Conservation (phyloP, 441 rosid species). For the Populus hybrid region DNA sequence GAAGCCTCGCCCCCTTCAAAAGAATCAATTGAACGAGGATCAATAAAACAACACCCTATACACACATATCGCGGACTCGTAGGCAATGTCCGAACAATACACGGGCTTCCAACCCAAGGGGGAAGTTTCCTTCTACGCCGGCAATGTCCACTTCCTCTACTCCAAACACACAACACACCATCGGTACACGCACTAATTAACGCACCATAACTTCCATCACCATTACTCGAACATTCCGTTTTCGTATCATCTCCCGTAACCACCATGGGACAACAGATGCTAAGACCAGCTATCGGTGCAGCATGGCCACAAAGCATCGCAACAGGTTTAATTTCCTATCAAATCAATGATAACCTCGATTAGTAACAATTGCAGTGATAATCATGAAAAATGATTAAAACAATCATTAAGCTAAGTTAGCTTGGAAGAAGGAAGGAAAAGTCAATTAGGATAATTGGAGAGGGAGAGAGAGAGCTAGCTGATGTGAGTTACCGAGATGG, state of each 20-base stretch:
- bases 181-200: constrained; percentile 73
- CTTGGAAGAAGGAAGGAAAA: neutral
- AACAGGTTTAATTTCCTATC: constrained; percentile 72
- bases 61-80: constrained; percentile 70
- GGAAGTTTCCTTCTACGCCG: constrained; percentile 74
- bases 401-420: neutral
- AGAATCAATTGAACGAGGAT: constrained; percentile 25
- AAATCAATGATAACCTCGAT: neutral
- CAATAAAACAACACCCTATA: constrained; percentile 63
- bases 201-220: constrained; percentile 37
- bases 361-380: neutral
- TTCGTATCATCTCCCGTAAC: constrained; percentile 39
- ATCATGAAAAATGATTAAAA: neutral
- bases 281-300: constrained; percentile 68
- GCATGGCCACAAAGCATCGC: constrained; percentile 92
- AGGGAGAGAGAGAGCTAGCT: neutral
- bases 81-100: constrained; percentile 54
- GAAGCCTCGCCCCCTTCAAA: constrained; percentile 38
- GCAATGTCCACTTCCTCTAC: constrained; percentile 91
- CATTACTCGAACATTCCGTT: constrained; percentile 33
- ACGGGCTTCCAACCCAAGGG: constrained; percentile 87
- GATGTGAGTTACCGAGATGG: constrained; percentile 45
- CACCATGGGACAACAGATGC: constrained; percentile 56
- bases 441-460: neutral
- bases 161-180: constrained; percentile 88